Evolutionary conservation across 305 asterid genomes (phyloP), one percentile per base, ranked within the genome.

Genomic region (Fraxinus nigra): DNA sequence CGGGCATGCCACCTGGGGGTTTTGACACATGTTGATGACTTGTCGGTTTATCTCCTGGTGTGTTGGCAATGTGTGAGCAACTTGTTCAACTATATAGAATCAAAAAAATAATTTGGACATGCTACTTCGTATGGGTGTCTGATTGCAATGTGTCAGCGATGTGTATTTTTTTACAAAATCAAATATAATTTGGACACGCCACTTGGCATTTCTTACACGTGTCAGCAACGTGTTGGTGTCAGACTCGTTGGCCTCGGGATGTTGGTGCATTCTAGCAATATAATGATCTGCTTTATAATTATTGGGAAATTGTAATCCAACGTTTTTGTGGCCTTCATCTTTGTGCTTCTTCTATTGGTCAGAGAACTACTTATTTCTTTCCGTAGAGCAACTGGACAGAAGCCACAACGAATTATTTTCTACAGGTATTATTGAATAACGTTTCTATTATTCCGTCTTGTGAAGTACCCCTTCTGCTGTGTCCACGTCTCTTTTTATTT

Each of bases 321-420:
- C 35, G 0, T 67, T 67, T 65, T 67, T 24, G n/a, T 67, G 37
- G 20, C 18, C 37, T 26, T 63, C 16, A 20, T 26, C 20, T 5
- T 65, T 72, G 26, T 82, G 63, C 43, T 86, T 90, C 43, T 86
- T 90, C 34, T 72, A 14, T 79, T n/a, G 24, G 81, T n/a, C 88
- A 97, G 99, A 87, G 99, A 97, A 73, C 86, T 95, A 78, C 98
- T 97, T 22, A 91, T 97, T 75, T 92, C 99, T 77, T 97, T 97
- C 89, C 97, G 92, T 75, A 88, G 92, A 85, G 96, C 98, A 20
- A 97, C 98, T 82, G 95, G 97, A 37, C 95, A 89, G 84, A 95
- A 92, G 79, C 98, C 99, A 18, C 92, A 91, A 86, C 82, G 98
- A 63, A 97, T 97, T 72, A 97, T 97, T 4, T 97, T 97, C 92